phyloP scores from a whole-genome alignment of 208 protist genomes.

The Herpetomonas samuelpessoai region DNA sequence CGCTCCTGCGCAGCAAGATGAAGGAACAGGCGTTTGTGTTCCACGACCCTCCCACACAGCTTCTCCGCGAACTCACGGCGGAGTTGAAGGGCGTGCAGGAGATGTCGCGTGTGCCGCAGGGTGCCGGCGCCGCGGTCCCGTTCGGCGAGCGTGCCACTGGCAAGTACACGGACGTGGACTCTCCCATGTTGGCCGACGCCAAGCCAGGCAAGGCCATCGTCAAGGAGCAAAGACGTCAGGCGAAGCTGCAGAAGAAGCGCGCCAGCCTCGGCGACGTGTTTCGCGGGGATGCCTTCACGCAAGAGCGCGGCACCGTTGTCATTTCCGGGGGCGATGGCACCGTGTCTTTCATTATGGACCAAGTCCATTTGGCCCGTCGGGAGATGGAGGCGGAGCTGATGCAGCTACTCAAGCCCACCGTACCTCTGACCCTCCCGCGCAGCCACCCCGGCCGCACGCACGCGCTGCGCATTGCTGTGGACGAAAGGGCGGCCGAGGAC shows the following conservation, averaged over 20 bases:
- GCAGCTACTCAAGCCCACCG: slow-evolving; percentile 1
- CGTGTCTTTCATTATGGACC: slow-evolving; percentile 73
- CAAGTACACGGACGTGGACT: slow-evolving; percentile 1
- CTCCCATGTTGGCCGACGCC: no score
- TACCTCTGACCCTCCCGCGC: not conserved
- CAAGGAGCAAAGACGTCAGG: not conserved
- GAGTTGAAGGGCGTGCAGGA: not conserved
- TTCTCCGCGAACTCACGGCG: not conserved
- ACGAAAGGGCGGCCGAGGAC: not conserved
- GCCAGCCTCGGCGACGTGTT: slow-evolving; percentile 1
- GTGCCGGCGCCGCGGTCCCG: not conserved
- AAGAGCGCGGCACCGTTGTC: slow-evolving; percentile 68
- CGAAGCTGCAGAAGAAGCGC: not conserved
- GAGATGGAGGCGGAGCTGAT: slow-evolving; percentile 39
- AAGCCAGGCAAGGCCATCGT: not conserved
- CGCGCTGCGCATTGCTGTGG: not conserved
- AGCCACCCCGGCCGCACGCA: not conserved
- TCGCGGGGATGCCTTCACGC: not conserved
- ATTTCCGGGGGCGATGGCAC: slow-evolving; percentile 84
- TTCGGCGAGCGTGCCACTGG: not conserved
- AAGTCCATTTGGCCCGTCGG: slow-evolving; percentile 50
- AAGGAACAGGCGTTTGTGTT: slow-evolving; percentile 55
- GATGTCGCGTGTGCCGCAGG: not conserved
- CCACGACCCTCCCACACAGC: slow-evolving; percentile 17
- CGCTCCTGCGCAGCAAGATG: slow-evolving; percentile 41